Conservation (phyloP, 495 filamentous ascomycete genomes). For the Eremomyces bilateralis region DNA sequence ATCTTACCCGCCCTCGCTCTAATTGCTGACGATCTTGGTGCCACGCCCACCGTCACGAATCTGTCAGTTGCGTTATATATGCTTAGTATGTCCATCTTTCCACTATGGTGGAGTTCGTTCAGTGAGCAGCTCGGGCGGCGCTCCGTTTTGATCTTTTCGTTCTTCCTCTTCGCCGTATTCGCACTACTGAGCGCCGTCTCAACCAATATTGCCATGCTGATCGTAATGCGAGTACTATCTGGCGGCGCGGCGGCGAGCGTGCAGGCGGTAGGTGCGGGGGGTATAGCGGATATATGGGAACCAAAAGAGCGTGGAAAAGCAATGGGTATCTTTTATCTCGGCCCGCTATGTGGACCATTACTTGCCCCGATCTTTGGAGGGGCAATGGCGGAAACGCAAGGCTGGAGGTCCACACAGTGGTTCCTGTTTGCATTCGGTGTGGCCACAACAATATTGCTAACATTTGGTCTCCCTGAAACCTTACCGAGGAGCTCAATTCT, state of each 20-base stretch:
- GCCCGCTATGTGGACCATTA: conserved; percentile 70
- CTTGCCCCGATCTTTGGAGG: conserved; percentile 78
- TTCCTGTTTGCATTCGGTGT: conserved; percentile 62
- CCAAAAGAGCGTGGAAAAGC: conserved; percentile 54
- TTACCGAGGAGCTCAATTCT: conserved; percentile 7
- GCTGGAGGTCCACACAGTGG: conserved; percentile 78
- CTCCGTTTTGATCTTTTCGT: conserved; percentile 69
- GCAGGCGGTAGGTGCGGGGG: conserved; percentile 82
- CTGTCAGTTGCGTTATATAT: conserved; percentile 73
- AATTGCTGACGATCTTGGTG: conserved; percentile 40
- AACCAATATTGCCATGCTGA: conserved; percentile 60
- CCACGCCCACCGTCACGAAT: conserved; percentile 54
- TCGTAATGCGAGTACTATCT: conserved; percentile 60
- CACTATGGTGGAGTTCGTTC: conserved; percentile 87
- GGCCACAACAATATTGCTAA: conserved; percentile 20
- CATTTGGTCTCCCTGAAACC: conserved; percentile 25
- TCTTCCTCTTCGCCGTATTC: conserved; percentile 60
- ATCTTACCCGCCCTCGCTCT: conserved; percentile 59
- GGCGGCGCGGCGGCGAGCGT: conserved; percentile 75
- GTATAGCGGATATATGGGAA: conserved; percentile 86
- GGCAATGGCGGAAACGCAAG: conserved; percentile 41
- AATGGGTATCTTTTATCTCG: conserved; percentile 89
- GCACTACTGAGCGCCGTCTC: conserved; percentile 51
- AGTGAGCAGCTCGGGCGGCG: conserved; percentile 65
- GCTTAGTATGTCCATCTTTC: conserved; percentile 77